These are phyloP conservation scores for Lasiosphaeriaceae sp. DNA, from an alignment of 495 filamentous ascomycete species.

Conservation along the genomic window DNA sequence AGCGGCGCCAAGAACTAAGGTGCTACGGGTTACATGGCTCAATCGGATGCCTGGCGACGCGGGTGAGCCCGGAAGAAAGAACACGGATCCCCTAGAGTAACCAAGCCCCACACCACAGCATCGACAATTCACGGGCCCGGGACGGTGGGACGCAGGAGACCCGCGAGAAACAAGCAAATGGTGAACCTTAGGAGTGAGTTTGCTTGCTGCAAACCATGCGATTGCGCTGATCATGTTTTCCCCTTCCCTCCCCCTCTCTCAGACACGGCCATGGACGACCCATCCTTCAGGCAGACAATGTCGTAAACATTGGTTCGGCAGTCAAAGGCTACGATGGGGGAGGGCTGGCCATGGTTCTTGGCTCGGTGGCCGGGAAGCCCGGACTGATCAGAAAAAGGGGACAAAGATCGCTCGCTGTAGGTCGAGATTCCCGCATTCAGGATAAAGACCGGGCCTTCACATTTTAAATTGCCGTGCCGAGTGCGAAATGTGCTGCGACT, in stretches of 20 bases:
- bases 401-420: background rate
- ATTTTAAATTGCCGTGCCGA: slow-evolving; percentile 10
- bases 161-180: too few relatives aligned
- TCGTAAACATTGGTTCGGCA: too few relatives aligned
- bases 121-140: background rate
- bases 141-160: too few relatives aligned
- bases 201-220: too few relatives aligned
- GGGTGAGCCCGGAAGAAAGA: too few relatives aligned
- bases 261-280: too few relatives aligned
- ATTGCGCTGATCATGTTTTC: too few relatives aligned
- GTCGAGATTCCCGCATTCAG: slow-evolving; percentile 12
- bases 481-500: background rate
- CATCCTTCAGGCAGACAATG: too few relatives aligned
- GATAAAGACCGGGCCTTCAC: slow-evolving; percentile 13
- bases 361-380: slow-evolving; percentile 2
- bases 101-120: background rate
- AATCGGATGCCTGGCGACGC: background rate
- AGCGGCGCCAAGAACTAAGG: slow-evolving; percentile 7
- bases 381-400: background rate
- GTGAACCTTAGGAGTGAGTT: too few relatives aligned
- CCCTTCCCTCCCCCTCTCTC: background rate
- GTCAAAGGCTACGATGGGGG: too few relatives aligned
- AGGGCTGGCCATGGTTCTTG: background rate
- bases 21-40: background rate
- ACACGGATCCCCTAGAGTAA: too few relatives aligned